Evolutionary conservation across 164 flowering plant species (phyloP).

Genomic region (Macadamia tetraphylla): DNA sequence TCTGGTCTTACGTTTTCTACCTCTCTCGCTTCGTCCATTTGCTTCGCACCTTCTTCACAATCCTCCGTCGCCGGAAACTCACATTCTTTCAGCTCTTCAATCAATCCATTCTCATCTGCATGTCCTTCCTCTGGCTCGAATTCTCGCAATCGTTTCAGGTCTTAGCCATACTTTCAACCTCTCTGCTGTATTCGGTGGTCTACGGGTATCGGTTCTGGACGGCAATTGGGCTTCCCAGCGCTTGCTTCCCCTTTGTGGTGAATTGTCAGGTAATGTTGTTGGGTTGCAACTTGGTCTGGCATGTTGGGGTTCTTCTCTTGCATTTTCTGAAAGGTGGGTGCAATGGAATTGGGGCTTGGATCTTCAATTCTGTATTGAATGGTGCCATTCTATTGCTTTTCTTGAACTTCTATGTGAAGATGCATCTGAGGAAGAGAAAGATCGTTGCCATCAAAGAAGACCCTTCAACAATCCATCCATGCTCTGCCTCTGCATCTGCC

Average conservation of each 20-base stretch:
- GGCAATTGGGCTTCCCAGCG: slow-evolving; percentile 51
- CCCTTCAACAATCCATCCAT: neutral
- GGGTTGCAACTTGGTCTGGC: slow-evolving; percentile 57
- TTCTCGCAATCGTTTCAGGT: slow-evolving; percentile 92
- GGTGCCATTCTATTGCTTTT: slow-evolving; percentile 35
- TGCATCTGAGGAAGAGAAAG: slow-evolving; percentile 19
- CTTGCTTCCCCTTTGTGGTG: slow-evolving; percentile 55
- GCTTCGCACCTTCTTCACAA: slow-evolving; percentile 39
- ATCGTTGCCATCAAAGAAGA: neutral
- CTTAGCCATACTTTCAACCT: slow-evolving; percentile 51
- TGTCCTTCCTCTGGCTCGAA: slow-evolving; percentile 82
- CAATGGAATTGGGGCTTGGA: slow-evolving; percentile 86
- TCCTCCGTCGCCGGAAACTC: slow-evolving; percentile 45
- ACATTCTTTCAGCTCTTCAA: slow-evolving; percentile 49
- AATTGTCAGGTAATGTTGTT: slow-evolving; percentile 54
- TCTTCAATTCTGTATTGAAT: slow-evolving; percentile 49
- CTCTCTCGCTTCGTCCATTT: slow-evolving; percentile 69
- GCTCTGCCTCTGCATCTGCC: neutral
- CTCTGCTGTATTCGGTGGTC: slow-evolving; percentile 44
- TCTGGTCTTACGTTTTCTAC: slow-evolving; percentile 82
- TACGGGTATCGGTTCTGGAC: slow-evolving; percentile 82
- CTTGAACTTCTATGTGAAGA: slow-evolving; percentile 40
- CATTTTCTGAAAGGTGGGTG: slow-evolving; percentile 80
- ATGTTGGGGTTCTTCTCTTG: slow-evolving; percentile 58
- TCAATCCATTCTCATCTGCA: slow-evolving; percentile 40